Conservation (phyloP, 2,329 filamentous ascomycete genomes). For the Hypoxylon sp. region DNA sequence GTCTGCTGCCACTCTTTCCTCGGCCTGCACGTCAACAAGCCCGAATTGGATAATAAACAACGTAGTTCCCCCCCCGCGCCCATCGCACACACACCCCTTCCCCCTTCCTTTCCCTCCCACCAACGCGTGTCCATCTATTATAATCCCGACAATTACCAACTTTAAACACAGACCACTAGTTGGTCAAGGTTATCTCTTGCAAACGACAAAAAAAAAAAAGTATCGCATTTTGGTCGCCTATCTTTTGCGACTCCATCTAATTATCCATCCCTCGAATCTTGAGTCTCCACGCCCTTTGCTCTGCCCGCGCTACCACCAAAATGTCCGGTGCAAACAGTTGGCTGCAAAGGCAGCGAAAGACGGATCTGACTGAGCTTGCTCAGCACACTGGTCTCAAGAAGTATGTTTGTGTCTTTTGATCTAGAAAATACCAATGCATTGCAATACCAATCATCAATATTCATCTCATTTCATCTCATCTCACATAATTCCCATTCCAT, state of each 20-base stretch:
- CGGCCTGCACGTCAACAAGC: too few relatives aligned
- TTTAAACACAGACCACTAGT: conserved; percentile 35
- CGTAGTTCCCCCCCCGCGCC: too few relatives aligned
- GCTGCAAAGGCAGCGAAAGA: conserved; percentile 84
- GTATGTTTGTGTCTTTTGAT: conserved; percentile 64
- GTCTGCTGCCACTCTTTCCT: too few relatives aligned
- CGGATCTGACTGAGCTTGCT: conserved; percentile 78
- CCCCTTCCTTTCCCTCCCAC: too few relatives aligned
- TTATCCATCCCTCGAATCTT: conserved; percentile 32
- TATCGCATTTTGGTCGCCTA: conserved; percentile 46
- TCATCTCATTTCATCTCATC: too few relatives aligned
- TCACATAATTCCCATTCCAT: too few relatives aligned
- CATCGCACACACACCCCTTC: too few relatives aligned
- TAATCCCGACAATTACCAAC: too few relatives aligned
- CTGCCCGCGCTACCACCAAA: conserved; percentile 48
- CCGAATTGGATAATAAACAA: too few relatives aligned
- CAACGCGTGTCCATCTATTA: too few relatives aligned
- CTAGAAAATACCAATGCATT: too few relatives aligned
- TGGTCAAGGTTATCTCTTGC: conserved; percentile 26
- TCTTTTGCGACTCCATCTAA: conserved; percentile 45
- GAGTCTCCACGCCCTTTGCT: conserved; percentile 11
- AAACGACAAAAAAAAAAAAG: too few relatives aligned
- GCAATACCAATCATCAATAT: background rate
- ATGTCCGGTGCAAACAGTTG: conserved; percentile 75
- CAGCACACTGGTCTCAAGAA: conserved; percentile 74